Evolutionary conservation across 1,284 basidiomycete genomes (phyloP).

Genomic region (Trametes sp.): DNA sequence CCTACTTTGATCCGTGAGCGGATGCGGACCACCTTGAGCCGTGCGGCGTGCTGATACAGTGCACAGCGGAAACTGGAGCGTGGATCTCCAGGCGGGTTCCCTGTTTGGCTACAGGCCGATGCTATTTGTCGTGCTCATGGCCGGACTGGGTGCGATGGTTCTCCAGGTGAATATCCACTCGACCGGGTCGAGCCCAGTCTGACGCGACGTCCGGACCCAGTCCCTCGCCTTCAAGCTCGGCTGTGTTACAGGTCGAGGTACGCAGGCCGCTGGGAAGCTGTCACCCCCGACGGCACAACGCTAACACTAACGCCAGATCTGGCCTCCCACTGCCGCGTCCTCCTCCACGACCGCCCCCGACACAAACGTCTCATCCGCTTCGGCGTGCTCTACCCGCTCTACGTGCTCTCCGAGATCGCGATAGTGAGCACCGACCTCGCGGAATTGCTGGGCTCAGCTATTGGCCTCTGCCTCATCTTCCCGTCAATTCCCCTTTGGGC

Average conservation of each 20-base stretch:
- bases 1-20: slow-evolving; percentile 73
- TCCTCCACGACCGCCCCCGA: slow-evolving; percentile 71
- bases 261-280: slow-evolving; percentile 22
- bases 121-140: slow-evolving; percentile 85
- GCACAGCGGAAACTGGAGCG: slow-evolving; percentile 69
- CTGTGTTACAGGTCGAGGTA: slow-evolving; percentile 73
- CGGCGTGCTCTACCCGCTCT: slow-evolving; percentile 73
- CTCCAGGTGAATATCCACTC: slow-evolving; percentile 59
- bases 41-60: not conserved
- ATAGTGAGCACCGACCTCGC: slow-evolving; percentile 82
- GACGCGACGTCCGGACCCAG: slow-evolving; percentile 41
- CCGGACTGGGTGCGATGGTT: slow-evolving; percentile 83
- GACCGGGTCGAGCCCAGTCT: slow-evolving; percentile 3
- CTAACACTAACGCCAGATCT: slow-evolving; percentile 54
- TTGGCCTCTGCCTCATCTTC: slow-evolving; percentile 83
- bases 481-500: slow-evolving; percentile 84
- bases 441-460: slow-evolving; percentile 81
- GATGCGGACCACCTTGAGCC: not conserved
- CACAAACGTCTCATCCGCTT: slow-evolving; percentile 67
- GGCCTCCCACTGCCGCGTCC: slow-evolving; percentile 74
- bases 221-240: slow-evolving; percentile 66
- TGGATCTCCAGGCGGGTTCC: slow-evolving; percentile 77
- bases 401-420: slow-evolving; percentile 75
- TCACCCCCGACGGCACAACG: not conserved
- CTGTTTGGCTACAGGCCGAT: slow-evolving; percentile 79